A percentile compares a stretch with the other conserved stretches of the same genome.
phyloP scores from a whole-genome alignment of 495 filamentous ascomycete species.

The Hypoxylon subgilvum region DNA sequence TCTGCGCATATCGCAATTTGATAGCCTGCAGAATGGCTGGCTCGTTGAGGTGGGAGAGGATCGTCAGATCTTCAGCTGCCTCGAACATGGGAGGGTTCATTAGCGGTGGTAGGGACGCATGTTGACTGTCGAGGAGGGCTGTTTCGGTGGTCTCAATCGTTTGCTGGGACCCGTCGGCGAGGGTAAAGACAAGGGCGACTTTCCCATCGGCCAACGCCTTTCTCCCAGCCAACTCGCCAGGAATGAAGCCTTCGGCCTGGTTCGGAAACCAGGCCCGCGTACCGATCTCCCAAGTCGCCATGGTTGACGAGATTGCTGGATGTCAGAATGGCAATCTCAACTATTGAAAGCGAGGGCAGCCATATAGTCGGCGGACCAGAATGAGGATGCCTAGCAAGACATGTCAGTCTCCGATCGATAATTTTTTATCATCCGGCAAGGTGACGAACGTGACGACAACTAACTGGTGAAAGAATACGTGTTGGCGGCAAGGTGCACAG shows the following conservation, averaged over 20 bases:
- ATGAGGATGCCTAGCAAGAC: too few relatives aligned
- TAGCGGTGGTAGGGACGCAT: constrained; percentile 82
- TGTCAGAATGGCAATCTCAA: constrained; percentile 17
- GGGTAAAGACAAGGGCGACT: constrained; percentile 79
- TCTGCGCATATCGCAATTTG: constrained; percentile 94
- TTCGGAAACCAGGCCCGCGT: constrained; percentile 99
- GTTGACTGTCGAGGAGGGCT: too few relatives aligned
- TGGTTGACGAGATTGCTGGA: constrained; percentile 81
- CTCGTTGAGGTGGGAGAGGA: constrained; percentile 96
- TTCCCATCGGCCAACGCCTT: constrained; percentile 85
- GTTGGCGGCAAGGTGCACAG: too few relatives aligned
- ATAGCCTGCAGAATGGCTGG: constrained; percentile 98
- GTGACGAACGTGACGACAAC: too few relatives aligned
- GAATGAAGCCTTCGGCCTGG: constrained; percentile 92
- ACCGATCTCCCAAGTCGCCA: constrained; percentile 98
- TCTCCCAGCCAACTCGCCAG: constrained; percentile 89
- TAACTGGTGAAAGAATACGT: too few relatives aligned
- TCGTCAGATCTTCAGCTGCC: constrained; percentile 97
- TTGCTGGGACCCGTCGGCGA: constrained; percentile 86
- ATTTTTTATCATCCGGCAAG: too few relatives aligned
- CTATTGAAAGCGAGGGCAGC: constrained; percentile 22
- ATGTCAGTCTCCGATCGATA: too few relatives aligned
- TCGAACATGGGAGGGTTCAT: constrained; percentile 99
- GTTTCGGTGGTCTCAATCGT: constrained; percentile 69
- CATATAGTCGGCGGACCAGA: too few relatives aligned